A percentile compares a stretch with the other conserved stretches of the same genome.
Evolutionary conservation across 1,284 basidiomycete species (phyloP).

Genomic region (Ustilago bromivora): DNA sequence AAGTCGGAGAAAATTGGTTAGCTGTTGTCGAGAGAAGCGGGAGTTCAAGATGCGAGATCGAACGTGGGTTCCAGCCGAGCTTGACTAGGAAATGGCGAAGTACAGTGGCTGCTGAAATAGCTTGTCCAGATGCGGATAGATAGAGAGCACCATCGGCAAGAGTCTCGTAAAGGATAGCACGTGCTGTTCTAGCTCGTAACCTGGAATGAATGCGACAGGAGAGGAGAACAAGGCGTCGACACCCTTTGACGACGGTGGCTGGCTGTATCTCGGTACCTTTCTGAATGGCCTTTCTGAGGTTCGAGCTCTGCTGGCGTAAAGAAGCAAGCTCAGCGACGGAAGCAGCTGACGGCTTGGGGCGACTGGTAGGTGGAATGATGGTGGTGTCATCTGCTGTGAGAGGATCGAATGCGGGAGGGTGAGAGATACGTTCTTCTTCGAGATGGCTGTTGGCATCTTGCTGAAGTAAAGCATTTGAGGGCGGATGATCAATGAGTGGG

Average conservation of each 20-base stretch:
- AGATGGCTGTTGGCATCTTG: slow-evolving; percentile 27
- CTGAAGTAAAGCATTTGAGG: slow-evolving; percentile 13
- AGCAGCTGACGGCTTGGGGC: neutral
- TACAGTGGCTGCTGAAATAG: slow-evolving; percentile 18
- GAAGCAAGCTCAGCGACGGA: slow-evolving; percentile 11
- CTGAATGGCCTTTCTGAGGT: slow-evolving; percentile 20
- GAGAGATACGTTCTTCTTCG: slow-evolving; percentile 10
- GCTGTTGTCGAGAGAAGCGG: neutral
- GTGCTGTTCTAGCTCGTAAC: slow-evolving; percentile 14
- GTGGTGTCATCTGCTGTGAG: neutral
- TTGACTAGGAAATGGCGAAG: slow-evolving; percentile 33
- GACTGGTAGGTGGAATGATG: neutral
- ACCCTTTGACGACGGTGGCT: slow-evolving; percentile 12
- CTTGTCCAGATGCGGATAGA: slow-evolving; percentile 20
- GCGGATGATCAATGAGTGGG: slow-evolving; percentile 19
- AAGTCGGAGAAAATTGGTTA: neutral
- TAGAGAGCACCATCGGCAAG: slow-evolving; percentile 24
- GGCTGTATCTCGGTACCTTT: neutral
- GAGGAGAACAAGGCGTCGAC: slow-evolving; percentile 27
- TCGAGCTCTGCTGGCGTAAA: slow-evolving; percentile 12
- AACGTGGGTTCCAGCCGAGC: slow-evolving; percentile 31
- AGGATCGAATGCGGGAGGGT: neutral
- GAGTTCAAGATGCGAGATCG: neutral
- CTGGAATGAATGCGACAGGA: slow-evolving; percentile 9
- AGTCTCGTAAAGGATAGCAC: slow-evolving; percentile 20